These are phyloP conservation scores for Dictyostelium brefeldianum DNA, from an alignment of 78 protist species.

Conservation along the genomic window DNA sequence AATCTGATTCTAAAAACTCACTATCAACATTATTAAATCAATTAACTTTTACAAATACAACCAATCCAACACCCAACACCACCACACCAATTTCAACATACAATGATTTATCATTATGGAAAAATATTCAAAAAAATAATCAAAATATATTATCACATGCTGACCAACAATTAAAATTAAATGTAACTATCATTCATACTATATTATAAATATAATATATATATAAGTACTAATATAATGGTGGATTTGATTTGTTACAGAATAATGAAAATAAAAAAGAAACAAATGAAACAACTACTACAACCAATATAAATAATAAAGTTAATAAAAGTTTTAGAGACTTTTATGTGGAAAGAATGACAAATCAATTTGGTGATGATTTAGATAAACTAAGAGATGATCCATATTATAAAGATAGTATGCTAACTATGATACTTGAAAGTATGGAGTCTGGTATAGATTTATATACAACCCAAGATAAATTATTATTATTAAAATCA, in stretches of 20 bases:
- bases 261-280: background rate
- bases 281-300: constrained; percentile 14
- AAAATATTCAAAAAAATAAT: constrained; percentile 60
- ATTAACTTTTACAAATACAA: constrained; percentile 17
- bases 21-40: constrained; percentile 50
- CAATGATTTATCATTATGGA: constrained; percentile 71
- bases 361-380: constrained; percentile 78
- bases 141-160: constrained; percentile 11
- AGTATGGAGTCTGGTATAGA: constrained; percentile 73
- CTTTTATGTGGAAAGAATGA: constrained; percentile 65
- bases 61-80: background rate
- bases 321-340: constrained; percentile 60
- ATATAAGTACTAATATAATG: background rate
- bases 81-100: background rate
- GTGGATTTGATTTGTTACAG: background rate
- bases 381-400: constrained; percentile 69
- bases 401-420: constrained; percentile 44
- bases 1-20: constrained; percentile 14
- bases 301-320: background rate
- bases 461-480: constrained; percentile 56
- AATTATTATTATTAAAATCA: constrained; percentile 22
- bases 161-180: constrained; percentile 21
- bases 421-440: constrained; percentile 52
- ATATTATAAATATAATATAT: background rate
- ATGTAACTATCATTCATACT: background rate